Conservation (phyloP, 179 eudicot species). For the Sideroxylon spinosum region DNA sequence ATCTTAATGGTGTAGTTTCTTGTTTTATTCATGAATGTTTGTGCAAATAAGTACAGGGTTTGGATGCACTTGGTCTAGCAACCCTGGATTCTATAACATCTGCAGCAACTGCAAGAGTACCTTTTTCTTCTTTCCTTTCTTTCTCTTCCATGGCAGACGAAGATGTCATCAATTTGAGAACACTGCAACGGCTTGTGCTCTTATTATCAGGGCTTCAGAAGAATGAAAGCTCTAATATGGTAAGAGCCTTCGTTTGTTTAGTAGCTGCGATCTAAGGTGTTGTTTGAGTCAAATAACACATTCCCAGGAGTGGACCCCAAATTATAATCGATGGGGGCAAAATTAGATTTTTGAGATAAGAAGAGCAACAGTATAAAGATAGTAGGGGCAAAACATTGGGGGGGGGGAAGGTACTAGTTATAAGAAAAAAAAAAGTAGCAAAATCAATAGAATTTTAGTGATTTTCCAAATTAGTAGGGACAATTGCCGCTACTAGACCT, state of each 20-base stretch:
- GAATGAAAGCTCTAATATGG: slow-evolving; percentile 33
- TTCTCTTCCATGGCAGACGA: slow-evolving; percentile 55
- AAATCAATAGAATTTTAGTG: too few species aligned
- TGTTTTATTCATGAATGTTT: not conserved
- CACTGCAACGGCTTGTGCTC: slow-evolving; percentile 57
- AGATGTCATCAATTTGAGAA: slow-evolving; percentile 72
- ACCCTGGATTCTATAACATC: slow-evolving; percentile 59
- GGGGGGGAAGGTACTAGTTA: too few species aligned
- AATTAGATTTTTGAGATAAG: too few species aligned
- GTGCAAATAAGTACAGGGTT: slow-evolving; percentile 51
- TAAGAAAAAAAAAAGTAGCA: too few species aligned
- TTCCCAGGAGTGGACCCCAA: not conserved
- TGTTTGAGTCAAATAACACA: not conserved
- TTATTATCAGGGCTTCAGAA: slow-evolving; percentile 49
- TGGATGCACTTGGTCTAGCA: slow-evolving; percentile 85
- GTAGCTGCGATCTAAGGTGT: not conserved
- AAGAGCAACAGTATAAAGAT: too few species aligned
- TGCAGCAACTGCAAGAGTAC: slow-evolving; percentile 42
- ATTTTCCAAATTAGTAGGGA: too few species aligned
- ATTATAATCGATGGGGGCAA: too few species aligned
- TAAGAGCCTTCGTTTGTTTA: slow-evolving; percentile 28
- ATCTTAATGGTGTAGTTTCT: slow-evolving; percentile 1
- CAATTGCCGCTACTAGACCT: too few species aligned
- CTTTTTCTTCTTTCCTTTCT: slow-evolving; percentile 40
- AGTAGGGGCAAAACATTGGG: too few species aligned